Conservation (phyloP, 768 basidiomycete genomes). For the Strobilomyces dryophilus region DNA sequence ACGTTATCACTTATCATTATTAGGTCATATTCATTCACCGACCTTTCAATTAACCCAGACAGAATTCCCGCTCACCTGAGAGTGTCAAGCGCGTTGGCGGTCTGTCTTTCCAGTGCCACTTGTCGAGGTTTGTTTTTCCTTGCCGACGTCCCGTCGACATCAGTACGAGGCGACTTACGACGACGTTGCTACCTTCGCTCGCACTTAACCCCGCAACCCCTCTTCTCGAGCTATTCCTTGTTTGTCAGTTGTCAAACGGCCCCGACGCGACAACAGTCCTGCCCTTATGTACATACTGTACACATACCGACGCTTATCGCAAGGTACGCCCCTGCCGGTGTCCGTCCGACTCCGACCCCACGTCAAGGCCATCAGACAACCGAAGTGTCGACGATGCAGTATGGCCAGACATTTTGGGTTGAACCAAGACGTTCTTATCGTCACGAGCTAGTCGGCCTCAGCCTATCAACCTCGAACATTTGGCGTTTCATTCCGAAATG, state of each 20-base stretch:
- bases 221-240: no score
- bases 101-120: no score
- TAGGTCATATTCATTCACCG: slow-evolving; percentile 3
- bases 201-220: slow-evolving; percentile 10
- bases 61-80: background rate
- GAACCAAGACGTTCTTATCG: background rate
- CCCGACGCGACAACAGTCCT: background rate
- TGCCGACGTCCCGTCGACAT: background rate
- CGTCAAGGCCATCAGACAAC: background rate
- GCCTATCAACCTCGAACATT: background rate
- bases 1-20: slow-evolving; percentile 12
- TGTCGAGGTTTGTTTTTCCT: background rate
- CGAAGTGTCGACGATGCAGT: background rate
- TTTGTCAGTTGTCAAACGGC: background rate
- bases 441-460: background rate
- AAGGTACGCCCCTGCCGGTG: background rate
- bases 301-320: background rate
- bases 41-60: background rate
- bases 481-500: background rate
- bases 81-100: background rate
- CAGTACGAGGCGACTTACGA: background rate
- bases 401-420: background rate
- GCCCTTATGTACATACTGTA: no score
- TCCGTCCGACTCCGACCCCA: no score
- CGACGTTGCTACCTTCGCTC: background rate